Evolutionary conservation across 2,329 filamentous ascomycete species (phyloP).

Genomic region (Diplodia intermedia): DNA sequence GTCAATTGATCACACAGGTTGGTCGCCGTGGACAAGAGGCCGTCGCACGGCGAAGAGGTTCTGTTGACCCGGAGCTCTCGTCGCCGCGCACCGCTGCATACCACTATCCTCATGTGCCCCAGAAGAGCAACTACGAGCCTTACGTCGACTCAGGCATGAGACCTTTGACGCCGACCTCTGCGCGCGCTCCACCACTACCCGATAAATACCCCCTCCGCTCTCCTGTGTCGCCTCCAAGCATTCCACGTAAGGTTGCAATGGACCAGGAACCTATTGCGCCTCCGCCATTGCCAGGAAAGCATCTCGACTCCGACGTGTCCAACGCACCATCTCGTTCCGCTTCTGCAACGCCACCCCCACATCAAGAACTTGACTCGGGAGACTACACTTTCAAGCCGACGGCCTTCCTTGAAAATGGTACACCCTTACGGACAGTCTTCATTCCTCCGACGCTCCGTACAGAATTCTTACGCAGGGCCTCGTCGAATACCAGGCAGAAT

Average conservation of each 20-base stretch:
- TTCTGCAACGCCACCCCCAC: slow-evolving; percentile 38
- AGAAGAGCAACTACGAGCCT: slow-evolving; percentile 46
- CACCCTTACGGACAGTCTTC: slow-evolving; percentile 85
- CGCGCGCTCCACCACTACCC: slow-evolving; percentile 49
- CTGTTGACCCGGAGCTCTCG: not conserved
- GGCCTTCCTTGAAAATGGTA: slow-evolving; percentile 88
- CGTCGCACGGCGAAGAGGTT: slow-evolving; percentile 40
- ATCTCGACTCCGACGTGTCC: slow-evolving; percentile 33
- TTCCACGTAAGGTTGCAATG: slow-evolving; percentile 25
- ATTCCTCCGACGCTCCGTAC: slow-evolving; percentile 77
- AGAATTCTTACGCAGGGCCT: slow-evolving; percentile 76
- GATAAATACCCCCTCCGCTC: slow-evolving; percentile 36
- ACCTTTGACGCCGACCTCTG: slow-evolving; percentile 22
- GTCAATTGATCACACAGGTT: slow-evolving; percentile 60
- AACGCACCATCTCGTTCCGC: slow-evolving; percentile 38
- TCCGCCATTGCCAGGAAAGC: slow-evolving; percentile 41
- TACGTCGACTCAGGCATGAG: slow-evolving; percentile 40
- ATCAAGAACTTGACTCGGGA: slow-evolving; percentile 53
- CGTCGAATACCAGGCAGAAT: slow-evolving; percentile 77
- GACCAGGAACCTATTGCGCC: slow-evolving; percentile 12
- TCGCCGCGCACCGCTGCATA: slow-evolving; percentile 41
- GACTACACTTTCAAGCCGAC: slow-evolving; percentile 82
- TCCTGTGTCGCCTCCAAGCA: slow-evolving; percentile 15
- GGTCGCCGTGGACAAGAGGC: slow-evolving; percentile 46
- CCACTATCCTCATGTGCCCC: slow-evolving; percentile 55